Evolutionary conservation across 1,284 basidiomycete species (phyloP).

Genomic region (Chiua sp.): DNA sequence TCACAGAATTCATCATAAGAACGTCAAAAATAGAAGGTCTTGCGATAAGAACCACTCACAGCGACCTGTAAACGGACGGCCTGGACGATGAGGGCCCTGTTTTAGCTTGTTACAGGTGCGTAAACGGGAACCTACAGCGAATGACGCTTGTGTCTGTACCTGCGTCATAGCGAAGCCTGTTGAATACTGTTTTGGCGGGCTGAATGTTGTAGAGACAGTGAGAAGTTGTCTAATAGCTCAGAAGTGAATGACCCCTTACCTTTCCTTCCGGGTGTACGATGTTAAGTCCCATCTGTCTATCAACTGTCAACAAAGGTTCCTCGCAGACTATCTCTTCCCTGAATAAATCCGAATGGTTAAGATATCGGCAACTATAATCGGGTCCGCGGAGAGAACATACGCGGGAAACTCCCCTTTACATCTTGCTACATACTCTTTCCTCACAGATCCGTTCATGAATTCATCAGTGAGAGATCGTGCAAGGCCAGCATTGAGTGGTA

Average conservation of each 20-base stretch:
- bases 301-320: constrained; percentile 89
- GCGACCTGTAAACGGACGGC: constrained; percentile 85
- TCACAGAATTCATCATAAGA: not conserved
- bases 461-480: constrained; percentile 80
- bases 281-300: constrained; percentile 95
- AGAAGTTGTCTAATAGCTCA: not conserved
- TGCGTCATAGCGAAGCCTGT: constrained; percentile 83
- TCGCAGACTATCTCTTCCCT: constrained; percentile 86
- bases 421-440: constrained; percentile 92
- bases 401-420: constrained; percentile 84
- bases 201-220: constrained; percentile 35
- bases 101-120: constrained; percentile 6
- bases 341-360: constrained; percentile 2
- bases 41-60: constrained; percentile 57
- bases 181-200: constrained; percentile 92
- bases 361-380: not conserved
- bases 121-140: constrained; percentile 63
- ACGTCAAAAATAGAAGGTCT: not conserved
- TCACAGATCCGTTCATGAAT: constrained; percentile 81
- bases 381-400: constrained; percentile 48
- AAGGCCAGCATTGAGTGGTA: constrained; percentile 78
- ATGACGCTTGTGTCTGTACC: constrained; percentile 88
- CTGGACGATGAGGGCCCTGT: constrained; percentile 43
- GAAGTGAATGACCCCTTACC: constrained; percentile 47
- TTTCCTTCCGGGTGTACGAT: constrained; percentile 95